A percentile compares a stretch with the other conserved stretches of the same genome.
Conservation (phyloP, 2,329 filamentous ascomycete genomes). For the Penicillium decumbens region DNA sequence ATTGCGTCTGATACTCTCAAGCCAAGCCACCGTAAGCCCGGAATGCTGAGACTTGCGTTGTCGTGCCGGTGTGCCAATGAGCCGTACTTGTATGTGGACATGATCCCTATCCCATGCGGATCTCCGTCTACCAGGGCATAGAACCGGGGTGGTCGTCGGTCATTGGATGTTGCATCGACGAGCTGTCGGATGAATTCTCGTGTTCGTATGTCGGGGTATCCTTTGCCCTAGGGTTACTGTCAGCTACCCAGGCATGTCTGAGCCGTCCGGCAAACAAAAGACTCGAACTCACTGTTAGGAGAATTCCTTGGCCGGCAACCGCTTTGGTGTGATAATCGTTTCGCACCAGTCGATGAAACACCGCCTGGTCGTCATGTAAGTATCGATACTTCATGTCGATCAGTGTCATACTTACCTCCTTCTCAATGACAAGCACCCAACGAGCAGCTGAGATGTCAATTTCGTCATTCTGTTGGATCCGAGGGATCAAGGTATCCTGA, state of each 20-base stretch:
- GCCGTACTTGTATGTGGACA: slow-evolving; percentile 60
- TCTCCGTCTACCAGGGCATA: slow-evolving; percentile 57
- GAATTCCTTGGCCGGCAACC: slow-evolving; percentile 45
- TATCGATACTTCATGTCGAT: neutral
- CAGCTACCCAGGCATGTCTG: neutral
- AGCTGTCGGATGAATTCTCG: slow-evolving; percentile 51
- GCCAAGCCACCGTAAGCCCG: slow-evolving; percentile 56
- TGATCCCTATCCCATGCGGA: slow-evolving; percentile 59
- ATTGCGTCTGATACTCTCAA: slow-evolving; percentile 43
- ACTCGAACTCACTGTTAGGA: slow-evolving; percentile 50
- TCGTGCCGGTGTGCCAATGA: slow-evolving; percentile 55
- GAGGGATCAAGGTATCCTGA: slow-evolving; percentile 53
- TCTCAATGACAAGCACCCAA: slow-evolving; percentile 62
- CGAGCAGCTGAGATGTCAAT: slow-evolving; percentile 45
- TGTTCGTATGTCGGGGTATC: slow-evolving; percentile 59
- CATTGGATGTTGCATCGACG: slow-evolving; percentile 29
- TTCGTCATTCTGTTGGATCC: slow-evolving; percentile 41
- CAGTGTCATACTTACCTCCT: slow-evolving; percentile 48
- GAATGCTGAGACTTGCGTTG: slow-evolving; percentile 44
- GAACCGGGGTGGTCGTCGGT: slow-evolving; percentile 37
- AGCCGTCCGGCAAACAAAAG: too few relatives aligned
- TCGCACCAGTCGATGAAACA: slow-evolving; percentile 54
- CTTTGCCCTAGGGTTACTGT: slow-evolving; percentile 50
- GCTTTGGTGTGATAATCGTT: slow-evolving; percentile 44
- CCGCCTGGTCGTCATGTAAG: slow-evolving; percentile 43